phyloP scores from a whole-genome alignment of 2,329 filamentous ascomycete species.

The Hypoxylon sp. region DNA sequence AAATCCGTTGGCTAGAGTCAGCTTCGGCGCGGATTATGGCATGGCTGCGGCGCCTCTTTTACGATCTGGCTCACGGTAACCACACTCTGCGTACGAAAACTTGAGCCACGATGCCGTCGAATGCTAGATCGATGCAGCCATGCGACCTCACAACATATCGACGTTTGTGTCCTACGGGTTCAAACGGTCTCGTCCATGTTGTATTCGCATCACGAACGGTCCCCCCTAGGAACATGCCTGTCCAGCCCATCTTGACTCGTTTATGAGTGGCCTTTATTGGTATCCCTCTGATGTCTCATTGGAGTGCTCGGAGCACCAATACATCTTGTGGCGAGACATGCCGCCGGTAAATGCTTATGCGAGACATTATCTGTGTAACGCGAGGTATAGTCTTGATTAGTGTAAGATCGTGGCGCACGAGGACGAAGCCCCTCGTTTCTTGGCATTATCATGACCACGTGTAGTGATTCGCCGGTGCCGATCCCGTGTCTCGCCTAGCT shows the following conservation, averaged over 20 bases:
- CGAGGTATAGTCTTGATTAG: constrained; percentile 22
- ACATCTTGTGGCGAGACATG: constrained; percentile 26
- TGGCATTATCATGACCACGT: constrained; percentile 26
- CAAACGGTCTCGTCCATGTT: neutral
- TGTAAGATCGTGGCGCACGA: constrained; percentile 31
- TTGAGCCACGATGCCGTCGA: constrained; percentile 13
- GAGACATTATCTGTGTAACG: constrained; percentile 36
- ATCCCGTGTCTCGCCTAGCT: constrained; percentile 35
- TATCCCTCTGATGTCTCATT: constrained; percentile 4
- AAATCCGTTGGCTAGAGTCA: neutral
- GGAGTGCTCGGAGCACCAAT: constrained; percentile 12
- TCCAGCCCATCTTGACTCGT: constrained; percentile 14
- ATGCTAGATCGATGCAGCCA: constrained; percentile 28
- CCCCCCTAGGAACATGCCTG: constrained; percentile 18
- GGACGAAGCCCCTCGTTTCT: constrained; percentile 32
- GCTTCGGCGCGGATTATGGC: constrained; percentile 1
- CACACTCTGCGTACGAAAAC: constrained; percentile 12
- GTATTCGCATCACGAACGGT: neutral
- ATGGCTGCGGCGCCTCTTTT: constrained; percentile 7
- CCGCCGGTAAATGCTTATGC: constrained; percentile 20
- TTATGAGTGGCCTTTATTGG: constrained; percentile 25
- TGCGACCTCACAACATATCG: constrained; percentile 24
- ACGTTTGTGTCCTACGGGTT: constrained; percentile 29
- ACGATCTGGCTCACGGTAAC: constrained; percentile 4
- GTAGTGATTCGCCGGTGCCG: constrained; percentile 29